Evolutionary conservation across 129 eudicot genomes (phyloP), one percentile per base, ranked within the genome.

Genomic region (Centrapalus pauciflorus): DNA sequence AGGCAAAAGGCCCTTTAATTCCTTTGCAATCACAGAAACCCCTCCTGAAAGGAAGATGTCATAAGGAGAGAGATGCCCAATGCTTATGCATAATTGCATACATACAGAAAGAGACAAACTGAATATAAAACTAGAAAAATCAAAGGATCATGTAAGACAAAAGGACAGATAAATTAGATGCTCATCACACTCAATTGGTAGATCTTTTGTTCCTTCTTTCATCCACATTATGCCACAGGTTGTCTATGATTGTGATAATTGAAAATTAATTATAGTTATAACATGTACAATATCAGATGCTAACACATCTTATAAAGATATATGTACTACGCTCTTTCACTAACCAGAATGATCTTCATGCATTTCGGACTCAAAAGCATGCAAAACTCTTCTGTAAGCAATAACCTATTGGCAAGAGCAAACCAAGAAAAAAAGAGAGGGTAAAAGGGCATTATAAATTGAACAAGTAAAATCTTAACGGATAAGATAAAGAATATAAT

Each of bases 321-420:
- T 10, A 25, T 21, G 23, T 35, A 29, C 34, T 45, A 48, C 29
- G 70, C 12, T 55, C 54, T 43, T 57, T 49, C 43, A 83, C 88
- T 62, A 57, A 92, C 98, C 89, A 75, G 83, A 61, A 69, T 58
- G 66, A 66, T 79, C 86, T 79, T 79, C 78, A 11, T 63, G 62
- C 16, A 50, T 73, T 41, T 88, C 83, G 41, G 81, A 78, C 82
- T 88, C 96, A 71, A 75, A 86, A 72, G 96, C 91, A 76, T 88
- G 91, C 76, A 88, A 80, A 66, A 80, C 23, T 16, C 52, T 72
- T 49, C 30, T 16, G 26, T 64, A 70, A 72, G 77, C 59, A 62
- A 66, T 54, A 49, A 45, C 74, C 83, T 87, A 72, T 26, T 55
- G 50, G 35, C 23, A 65, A 64, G 67, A 55, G 57, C 40, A 14